Percentiles rank a stretch among this genome's conserved stretches.
Evolutionary conservation across 106 monocot genomes (phyloP).

Genomic region (Dioscorea alata): DNA sequence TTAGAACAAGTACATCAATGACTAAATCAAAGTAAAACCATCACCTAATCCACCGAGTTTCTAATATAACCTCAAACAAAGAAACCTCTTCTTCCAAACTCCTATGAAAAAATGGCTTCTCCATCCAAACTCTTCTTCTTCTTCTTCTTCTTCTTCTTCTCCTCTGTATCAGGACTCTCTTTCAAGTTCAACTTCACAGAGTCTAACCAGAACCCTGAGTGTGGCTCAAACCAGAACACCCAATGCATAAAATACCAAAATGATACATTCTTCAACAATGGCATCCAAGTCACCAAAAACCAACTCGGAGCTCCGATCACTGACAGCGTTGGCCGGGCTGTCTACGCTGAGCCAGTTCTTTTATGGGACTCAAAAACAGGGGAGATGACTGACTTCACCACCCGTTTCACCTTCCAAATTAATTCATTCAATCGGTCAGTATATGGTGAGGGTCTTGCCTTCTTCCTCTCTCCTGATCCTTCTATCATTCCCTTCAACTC

Average conservation of each 20-base stretch:
- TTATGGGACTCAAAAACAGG: conserved; percentile 26
- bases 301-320: conserved; percentile 12
- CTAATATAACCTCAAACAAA: no score
- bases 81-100: no score
- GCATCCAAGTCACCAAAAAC: conserved; percentile 37
- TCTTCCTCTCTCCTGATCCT: background rate
- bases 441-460: background rate
- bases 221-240: background rate
- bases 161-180: background rate
- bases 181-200: conserved; percentile 41
- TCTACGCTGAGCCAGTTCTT: conserved; percentile 23
- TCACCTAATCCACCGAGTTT: no score
- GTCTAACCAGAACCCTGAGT: conserved; percentile 6
- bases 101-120: background rate
- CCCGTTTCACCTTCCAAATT: background rate
- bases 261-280: conserved; percentile 34
- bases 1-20: no score
- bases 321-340: conserved; percentile 38
- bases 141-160: conserved; percentile 5
- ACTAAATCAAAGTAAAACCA: no score
- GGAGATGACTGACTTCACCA: conserved; percentile 1
- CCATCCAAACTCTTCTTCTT: conserved; percentile 3
- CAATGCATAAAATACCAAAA: conserved; percentile 17
- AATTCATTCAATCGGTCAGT: background rate
- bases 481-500: background rate